phyloP scores from a whole-genome alignment of 139 green algal genomes.

The Volvox africanus region DNA sequence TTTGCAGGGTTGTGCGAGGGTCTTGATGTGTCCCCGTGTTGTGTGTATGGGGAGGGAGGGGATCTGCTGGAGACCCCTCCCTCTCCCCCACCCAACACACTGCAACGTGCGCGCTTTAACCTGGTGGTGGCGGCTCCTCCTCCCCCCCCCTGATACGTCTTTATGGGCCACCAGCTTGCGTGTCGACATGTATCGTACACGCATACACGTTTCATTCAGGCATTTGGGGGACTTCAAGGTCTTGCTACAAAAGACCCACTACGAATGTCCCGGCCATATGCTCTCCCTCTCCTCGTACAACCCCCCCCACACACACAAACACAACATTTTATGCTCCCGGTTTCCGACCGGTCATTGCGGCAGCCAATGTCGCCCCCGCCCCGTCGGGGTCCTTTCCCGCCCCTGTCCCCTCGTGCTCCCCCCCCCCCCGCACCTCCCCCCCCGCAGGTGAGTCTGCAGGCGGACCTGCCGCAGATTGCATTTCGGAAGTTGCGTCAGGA shows the following conservation, averaged over 20 bases:
- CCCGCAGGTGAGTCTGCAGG: slow-evolving; percentile 52
- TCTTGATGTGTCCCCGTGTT: neutral
- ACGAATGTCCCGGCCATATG: too few relatives aligned
- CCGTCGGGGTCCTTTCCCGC: neutral
- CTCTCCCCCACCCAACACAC: too few relatives aligned
- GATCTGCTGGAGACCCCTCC: too few relatives aligned
- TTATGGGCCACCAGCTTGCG: too few relatives aligned
- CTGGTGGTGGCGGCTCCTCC: too few relatives aligned
- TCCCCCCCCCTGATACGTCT: too few relatives aligned
- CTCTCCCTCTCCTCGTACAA: neutral
- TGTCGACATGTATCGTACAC: too few relatives aligned
- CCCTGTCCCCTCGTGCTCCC: slow-evolving; percentile 31
- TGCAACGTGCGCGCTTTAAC: too few relatives aligned
- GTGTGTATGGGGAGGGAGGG: too few relatives aligned
- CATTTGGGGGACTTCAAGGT: too few relatives aligned
- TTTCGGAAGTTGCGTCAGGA: slow-evolving; percentile 85
- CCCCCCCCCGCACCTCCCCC: neutral
- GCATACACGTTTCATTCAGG: too few relatives aligned
- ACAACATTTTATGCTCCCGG: neutral
- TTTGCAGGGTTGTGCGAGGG: neutral
- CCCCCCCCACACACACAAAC: neutral
- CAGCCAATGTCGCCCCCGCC: neutral
- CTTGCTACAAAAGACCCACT: neutral
- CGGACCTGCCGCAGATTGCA: slow-evolving; percentile 76
- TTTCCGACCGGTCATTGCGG: neutral